Conservation (phyloP, 208 protist genomes). For the Acanthamoeba culbertsoni region DNA sequence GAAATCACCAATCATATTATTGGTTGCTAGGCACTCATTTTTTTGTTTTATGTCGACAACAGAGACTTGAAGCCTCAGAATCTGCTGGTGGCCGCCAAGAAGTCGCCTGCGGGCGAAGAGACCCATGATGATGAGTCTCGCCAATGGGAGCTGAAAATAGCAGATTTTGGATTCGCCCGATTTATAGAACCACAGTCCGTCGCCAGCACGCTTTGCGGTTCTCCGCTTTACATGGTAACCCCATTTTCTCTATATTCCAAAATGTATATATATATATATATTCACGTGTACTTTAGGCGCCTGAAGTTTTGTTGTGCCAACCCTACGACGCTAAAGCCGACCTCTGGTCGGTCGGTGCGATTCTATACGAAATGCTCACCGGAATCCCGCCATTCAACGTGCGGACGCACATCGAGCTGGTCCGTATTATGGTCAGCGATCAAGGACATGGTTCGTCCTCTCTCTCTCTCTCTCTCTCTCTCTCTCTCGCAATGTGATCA, state of each 20-base stretch:
- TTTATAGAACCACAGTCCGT: slow-evolving; percentile 45
- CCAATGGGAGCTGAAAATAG: slow-evolving; percentile 16
- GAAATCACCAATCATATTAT: neutral
- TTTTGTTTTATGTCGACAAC: neutral
- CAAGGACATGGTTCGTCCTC: too few species aligned
- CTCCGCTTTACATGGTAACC: slow-evolving; percentile 32
- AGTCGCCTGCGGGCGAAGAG: neutral
- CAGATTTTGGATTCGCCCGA: slow-evolving; percentile 39
- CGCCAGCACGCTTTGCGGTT: slow-evolving; percentile 38
- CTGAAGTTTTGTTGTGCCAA: slow-evolving; percentile 7
- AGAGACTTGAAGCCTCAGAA: slow-evolving; percentile 50
- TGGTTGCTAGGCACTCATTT: neutral
- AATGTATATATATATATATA: neutral
- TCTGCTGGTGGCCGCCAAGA: neutral
- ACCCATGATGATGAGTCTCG: neutral
- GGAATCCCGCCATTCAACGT: slow-evolving; percentile 37
- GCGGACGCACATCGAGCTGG: slow-evolving; percentile 29
- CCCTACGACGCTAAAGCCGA: slow-evolving; percentile 52
- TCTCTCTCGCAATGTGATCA: neutral
- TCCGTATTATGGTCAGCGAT: slow-evolving; percentile 12
- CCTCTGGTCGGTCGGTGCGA: slow-evolving; percentile 42
- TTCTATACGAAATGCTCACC: slow-evolving; percentile 41
- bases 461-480: neutral
- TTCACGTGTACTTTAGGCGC: neutral
- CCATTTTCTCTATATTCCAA: neutral